Conservation (phyloP, 495 filamentous ascomycete species). For the Trypethelium eluteriae region DNA sequence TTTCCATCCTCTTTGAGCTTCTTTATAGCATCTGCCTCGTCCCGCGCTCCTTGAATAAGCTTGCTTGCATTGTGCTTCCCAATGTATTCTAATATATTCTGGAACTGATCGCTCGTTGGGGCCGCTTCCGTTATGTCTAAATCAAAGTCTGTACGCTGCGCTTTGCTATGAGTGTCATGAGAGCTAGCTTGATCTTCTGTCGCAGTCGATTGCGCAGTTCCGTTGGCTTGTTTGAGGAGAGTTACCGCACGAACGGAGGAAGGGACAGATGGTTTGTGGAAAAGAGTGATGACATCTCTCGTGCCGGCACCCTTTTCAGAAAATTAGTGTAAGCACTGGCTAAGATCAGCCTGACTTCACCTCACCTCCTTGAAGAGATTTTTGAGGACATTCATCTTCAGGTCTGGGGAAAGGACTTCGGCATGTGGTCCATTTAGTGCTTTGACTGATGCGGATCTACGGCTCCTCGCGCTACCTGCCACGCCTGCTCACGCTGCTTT, state of each 20-base stretch:
- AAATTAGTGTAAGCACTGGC: not conserved
- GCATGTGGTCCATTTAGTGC: not conserved
- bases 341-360: not conserved
- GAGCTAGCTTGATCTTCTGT: conserved; percentile 61
- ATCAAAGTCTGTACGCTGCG: conserved; percentile 63
- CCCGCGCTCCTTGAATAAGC: conserved; percentile 62
- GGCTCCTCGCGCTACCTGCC: no score
- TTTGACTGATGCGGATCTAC: no score
- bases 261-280: conserved; percentile 66
- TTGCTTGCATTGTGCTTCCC: conserved; percentile 47
- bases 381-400: conserved; percentile 32
- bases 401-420: not conserved
- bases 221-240: conserved; percentile 66
- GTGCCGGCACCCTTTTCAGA: conserved; percentile 21
- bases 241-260: conserved; percentile 60
- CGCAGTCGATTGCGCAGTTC: conserved; percentile 50
- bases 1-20: conserved; percentile 50
- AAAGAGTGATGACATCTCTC: conserved; percentile 83
- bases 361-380: conserved; percentile 35
- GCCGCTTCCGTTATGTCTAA: conserved; percentile 73
- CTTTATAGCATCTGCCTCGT: conserved; percentile 67
- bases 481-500: no score
- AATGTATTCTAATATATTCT: conserved; percentile 83
- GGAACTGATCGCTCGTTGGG: conserved; percentile 77
- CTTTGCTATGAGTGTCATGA: conserved; percentile 47